Conservation (phyloP, 768 basidiomycete genomes). For the Phlebiopsis gigantea region DNA sequence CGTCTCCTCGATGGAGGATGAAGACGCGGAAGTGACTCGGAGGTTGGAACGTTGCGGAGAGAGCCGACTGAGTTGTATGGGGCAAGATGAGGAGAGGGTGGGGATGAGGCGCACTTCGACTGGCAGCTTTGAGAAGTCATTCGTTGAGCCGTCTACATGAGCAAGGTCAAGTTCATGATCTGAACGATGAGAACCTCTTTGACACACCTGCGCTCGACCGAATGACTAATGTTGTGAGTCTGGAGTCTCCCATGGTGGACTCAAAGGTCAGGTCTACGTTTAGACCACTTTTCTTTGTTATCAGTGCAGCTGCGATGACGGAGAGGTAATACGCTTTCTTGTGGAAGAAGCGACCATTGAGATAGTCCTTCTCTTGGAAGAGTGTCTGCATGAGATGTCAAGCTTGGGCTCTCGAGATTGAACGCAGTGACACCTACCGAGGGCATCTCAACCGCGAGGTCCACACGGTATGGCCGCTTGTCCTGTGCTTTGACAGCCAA, state of each 20-base stretch:
- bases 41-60: slow-evolving; percentile 74
- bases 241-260: slow-evolving; percentile 53
- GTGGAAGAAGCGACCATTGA: slow-evolving; percentile 86
- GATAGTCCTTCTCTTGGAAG: slow-evolving; percentile 96
- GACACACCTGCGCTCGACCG: slow-evolving; percentile 47
- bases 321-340: slow-evolving; percentile 91
- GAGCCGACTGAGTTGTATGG: slow-evolving; percentile 62
- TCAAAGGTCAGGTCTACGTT: slow-evolving; percentile 59
- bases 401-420: background rate
- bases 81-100: slow-evolving; percentile 49
- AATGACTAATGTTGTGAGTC: slow-evolving; percentile 62
- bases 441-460: slow-evolving; percentile 86
- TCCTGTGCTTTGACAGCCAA: slow-evolving; percentile 70
- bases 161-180: background rate
- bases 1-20: slow-evolving; percentile 20
- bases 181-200: too few species aligned
- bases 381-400: slow-evolving; percentile 39
- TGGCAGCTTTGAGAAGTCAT: slow-evolving; percentile 64
- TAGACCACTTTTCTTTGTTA: slow-evolving; percentile 36
- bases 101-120: slow-evolving; percentile 73
- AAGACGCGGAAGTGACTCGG: slow-evolving; percentile 22
- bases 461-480: slow-evolving; percentile 59
- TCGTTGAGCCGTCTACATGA: slow-evolving; percentile 40
- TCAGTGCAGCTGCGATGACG: slow-evolving; percentile 60
- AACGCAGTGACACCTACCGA: slow-evolving; percentile 35